Conservation (phyloP, 495 filamentous ascomycete genomes). For the Bryoglossum gracile region DNA sequence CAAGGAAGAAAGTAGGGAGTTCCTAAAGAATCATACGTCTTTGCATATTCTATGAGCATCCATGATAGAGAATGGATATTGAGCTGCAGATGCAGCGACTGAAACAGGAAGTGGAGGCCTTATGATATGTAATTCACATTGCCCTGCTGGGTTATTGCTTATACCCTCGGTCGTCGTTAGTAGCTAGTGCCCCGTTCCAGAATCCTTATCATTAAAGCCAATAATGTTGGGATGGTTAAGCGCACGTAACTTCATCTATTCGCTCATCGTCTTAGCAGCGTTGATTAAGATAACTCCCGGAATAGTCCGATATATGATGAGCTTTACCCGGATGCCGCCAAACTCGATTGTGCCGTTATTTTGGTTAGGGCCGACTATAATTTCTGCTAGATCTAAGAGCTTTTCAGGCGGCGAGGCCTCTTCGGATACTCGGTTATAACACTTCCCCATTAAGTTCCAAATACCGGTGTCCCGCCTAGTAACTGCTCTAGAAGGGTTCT, state of each 20-base stretch:
- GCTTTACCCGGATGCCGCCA: too few relatives aligned
- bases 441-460: conserved; percentile 11
- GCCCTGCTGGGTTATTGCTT: too few relatives aligned
- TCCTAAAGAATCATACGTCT: conserved; percentile 11
- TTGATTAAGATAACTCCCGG: too few relatives aligned
- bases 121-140: too few relatives aligned
- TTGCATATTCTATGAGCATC: conserved; percentile 16
- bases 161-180: too few relatives aligned
- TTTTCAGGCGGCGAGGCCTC: conserved; percentile 1
- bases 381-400: neutral
- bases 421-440: conserved; percentile 3
- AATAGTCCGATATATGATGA: too few relatives aligned
- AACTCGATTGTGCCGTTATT: too few relatives aligned
- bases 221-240: too few relatives aligned
- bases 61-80: conserved; percentile 18
- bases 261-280: too few relatives aligned
- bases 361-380: neutral
- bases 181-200: too few relatives aligned
- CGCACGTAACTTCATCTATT: too few relatives aligned
- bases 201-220: too few relatives aligned
- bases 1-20: neutral
- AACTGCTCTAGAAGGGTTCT: conserved; percentile 3
- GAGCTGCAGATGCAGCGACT: conserved; percentile 8
- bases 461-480: conserved; percentile 14
- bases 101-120: conserved; percentile 14